Evolutionary conservation across 805 yeast species (phyloP).

Genomic region (Kockiozyma suomiensis): DNA sequence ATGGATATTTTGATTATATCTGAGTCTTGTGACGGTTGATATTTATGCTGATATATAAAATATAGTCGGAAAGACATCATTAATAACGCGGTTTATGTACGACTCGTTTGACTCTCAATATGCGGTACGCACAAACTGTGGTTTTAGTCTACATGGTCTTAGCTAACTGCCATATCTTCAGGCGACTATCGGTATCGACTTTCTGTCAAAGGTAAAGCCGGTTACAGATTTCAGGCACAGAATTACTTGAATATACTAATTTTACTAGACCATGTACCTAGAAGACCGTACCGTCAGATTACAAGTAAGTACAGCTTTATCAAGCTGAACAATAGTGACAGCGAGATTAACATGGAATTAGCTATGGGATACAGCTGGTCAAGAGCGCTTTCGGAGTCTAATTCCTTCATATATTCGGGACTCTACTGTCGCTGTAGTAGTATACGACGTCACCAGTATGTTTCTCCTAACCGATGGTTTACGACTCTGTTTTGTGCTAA

Average conservation of each 20-base stretch:
- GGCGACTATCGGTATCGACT: slow-evolving; percentile 97
- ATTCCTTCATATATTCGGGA: slow-evolving; percentile 96
- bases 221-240: neutral
- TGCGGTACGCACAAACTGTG: slow-evolving; percentile 53
- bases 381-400: slow-evolving; percentile 90
- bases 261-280: slow-evolving; percentile 72
- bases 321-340: too few relatives aligned
- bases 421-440: slow-evolving; percentile 95
- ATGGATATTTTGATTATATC: slow-evolving; percentile 37
- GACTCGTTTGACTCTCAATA: slow-evolving; percentile 96
- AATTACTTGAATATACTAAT: neutral
- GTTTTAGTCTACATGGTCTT: neutral
- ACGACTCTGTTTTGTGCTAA: neutral
- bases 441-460: slow-evolving; percentile 87
- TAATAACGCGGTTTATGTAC: slow-evolving; percentile 96
- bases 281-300: slow-evolving; percentile 94
- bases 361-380: slow-evolving; percentile 89
- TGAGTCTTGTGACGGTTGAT: neutral
- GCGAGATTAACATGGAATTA: neutral
- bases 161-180: slow-evolving; percentile 36
- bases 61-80: slow-evolving; percentile 88
- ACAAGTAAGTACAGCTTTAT: slow-evolving; percentile 48
- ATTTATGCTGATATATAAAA: neutral
- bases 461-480: neutral
- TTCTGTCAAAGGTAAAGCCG: slow-evolving; percentile 65